Percentiles rank a stretch among this genome's conserved stretches.
These are phyloP conservation scores for Globomyces sp. DNA, from an alignment of 371 early-diverging fungal genomes.

Conservation along the genomic window DNA sequence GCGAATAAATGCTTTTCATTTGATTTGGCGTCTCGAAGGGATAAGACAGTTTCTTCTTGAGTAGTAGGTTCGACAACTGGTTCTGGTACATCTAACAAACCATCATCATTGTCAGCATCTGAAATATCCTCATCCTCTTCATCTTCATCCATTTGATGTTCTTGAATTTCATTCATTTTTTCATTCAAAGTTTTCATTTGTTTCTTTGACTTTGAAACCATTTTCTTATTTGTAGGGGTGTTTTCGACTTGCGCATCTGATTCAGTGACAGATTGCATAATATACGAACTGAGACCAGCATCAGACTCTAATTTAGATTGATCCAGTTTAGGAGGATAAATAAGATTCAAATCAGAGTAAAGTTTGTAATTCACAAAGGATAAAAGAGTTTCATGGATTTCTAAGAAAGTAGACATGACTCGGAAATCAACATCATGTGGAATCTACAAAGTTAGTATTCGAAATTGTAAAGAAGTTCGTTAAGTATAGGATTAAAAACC, in stretches of 20 bases:
- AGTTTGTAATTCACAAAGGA: slow-evolving; percentile 96
- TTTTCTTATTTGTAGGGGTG: slow-evolving; percentile 17
- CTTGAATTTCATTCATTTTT: slow-evolving; percentile 44
- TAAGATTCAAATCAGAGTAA: slow-evolving; percentile 78
- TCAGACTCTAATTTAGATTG: slow-evolving; percentile 59
- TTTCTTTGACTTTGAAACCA: slow-evolving; percentile 17
- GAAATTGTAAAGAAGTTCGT: background rate
- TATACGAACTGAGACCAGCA: slow-evolving; percentile 69
- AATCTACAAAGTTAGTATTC: slow-evolving; percentile 38
- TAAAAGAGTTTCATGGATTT: slow-evolving; percentile 88
- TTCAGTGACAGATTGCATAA: slow-evolving; percentile 56
- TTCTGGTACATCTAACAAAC: slow-evolving; percentile 21
- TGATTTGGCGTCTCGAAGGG: slow-evolving; percentile 24
- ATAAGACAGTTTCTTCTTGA: slow-evolving; percentile 33
- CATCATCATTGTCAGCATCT: slow-evolving; percentile 32
- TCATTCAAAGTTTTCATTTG: slow-evolving; percentile 49
- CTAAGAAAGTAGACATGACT: slow-evolving; percentile 95
- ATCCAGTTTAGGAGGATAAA: slow-evolving; percentile 87
- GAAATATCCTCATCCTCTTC: slow-evolving; percentile 27
- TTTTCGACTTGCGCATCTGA: slow-evolving; percentile 28
- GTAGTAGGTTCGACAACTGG: slow-evolving; percentile 29
- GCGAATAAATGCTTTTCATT: slow-evolving; percentile 65
- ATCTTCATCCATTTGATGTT: slow-evolving; percentile 46
- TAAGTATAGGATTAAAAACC: slow-evolving; percentile 1
- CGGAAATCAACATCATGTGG: slow-evolving; percentile 96